phyloP scores from a whole-genome alignment of 164 flowering plant species.

The Berberis thunbergii region DNA sequence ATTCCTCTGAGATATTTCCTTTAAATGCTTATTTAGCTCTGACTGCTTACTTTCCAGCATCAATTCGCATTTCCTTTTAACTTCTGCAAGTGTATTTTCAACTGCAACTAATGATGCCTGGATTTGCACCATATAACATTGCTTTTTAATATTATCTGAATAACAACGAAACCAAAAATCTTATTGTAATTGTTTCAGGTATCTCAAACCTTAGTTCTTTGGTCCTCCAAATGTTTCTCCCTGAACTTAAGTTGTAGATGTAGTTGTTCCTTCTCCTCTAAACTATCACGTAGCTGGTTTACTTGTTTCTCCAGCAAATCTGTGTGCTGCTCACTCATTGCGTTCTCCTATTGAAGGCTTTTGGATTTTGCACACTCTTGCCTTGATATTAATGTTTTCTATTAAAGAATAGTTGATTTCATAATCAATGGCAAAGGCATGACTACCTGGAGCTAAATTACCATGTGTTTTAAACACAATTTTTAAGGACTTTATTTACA shows the following conservation, averaged over 20 bases:
- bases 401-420: no score
- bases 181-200: not conserved
- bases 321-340: conserved; percentile 29
- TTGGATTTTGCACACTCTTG: conserved; percentile 2
- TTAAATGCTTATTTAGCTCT: conserved; percentile 83
- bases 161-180: not conserved
- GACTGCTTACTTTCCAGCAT: conserved; percentile 83
- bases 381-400: no score
- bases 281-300: conserved; percentile 28
- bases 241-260: conserved; percentile 32
- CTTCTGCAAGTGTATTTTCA: conserved; percentile 66
- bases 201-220: conserved; percentile 51
- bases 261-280: conserved; percentile 62
- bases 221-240: conserved; percentile 55
- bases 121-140: conserved; percentile 34
- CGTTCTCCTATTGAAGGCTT: conserved; percentile 39
- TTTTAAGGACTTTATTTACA: no score
- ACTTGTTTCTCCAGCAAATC: conserved; percentile 51
- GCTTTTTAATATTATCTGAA: not conserved
- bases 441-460: no score
- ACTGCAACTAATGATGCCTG: conserved; percentile 42
- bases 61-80: conserved; percentile 63
- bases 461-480: no score
- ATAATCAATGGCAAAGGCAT: no score
- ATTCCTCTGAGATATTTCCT: conserved; percentile 91